Base-by-base conservation (phyloP, 1,139 yeast species). In the Hyphopichia pseudoburtonii region DNA sequence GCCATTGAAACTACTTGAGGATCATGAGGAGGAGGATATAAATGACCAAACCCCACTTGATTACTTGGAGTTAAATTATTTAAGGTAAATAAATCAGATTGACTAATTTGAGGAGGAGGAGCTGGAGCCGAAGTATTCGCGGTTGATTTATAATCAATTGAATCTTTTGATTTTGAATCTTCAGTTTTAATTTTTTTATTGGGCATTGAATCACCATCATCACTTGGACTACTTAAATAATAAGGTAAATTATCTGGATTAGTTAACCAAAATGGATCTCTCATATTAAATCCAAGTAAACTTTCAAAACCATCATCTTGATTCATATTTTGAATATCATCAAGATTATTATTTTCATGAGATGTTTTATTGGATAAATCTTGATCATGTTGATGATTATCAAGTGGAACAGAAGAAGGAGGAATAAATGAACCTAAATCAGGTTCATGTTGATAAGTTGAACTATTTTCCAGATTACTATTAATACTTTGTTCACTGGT, bases 241-340 rank as follows among this genome's bases (percentile, higher is more conserved):
- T 61, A 65, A 1, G 73, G 73, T 23, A 66, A 46, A 40, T 65
- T 66, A 33, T 66, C 73, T 0, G 73, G 72, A 37, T 63, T 64
- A 2, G 72, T 60, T 34, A 66, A 55, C 76, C 75, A 70, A 39
- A 67, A 69, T 7, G 75, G 75, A 46, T 70, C 76, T 35, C 54
- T 57, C 32, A 66, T 48, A 34, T 66, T 62, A 43, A 65, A 60
- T 5, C 64, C 62, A 18, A 50, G 51, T 27, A 55, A 48, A 10
- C 40, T 43, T 15, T 55, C 52, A 18, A 51, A 31, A 10, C 50
- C 52, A 2, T 28, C 39, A 8, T 30, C 33, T 9, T 24, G 22
- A 33, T 34, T 24, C 19, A 29, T 5, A 16, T 42, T 40, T 38
- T 58, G 66, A 26, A 52, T 54, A 23, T 55, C 58, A 36, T 47